phyloP scores from a whole-genome alignment of 2,329 filamentous ascomycete genomes.

The Apiospora kogelbergensis region DNA sequence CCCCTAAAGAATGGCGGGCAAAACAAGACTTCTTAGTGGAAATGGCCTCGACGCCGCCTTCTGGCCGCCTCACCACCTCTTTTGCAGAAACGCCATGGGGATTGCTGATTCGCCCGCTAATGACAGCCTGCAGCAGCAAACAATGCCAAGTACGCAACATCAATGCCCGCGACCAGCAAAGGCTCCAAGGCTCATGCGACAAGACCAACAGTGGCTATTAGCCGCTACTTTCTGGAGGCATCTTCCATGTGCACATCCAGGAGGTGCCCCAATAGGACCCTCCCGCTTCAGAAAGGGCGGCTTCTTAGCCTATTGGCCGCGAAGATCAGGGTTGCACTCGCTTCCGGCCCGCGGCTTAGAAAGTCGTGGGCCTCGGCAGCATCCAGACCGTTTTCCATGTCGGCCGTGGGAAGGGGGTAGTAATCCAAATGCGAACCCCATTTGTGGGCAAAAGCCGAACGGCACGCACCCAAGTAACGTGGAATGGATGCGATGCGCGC shows the following conservation, averaged over 20 bases:
- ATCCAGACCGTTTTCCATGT: neutral
- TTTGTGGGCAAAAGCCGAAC: neutral
- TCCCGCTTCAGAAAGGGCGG: neutral
- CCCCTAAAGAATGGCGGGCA: neutral
- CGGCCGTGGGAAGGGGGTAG: too few relatives aligned
- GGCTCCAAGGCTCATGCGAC: neutral
- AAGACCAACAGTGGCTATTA: neutral
- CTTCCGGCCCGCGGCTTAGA: constrained; percentile 8
- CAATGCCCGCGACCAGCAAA: neutral
- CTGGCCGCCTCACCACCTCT: neutral
- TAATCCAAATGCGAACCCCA: neutral
- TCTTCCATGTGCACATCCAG: neutral
- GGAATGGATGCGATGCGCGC: constrained; percentile 1
- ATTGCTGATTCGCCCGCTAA: neutral
- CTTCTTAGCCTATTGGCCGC: neutral
- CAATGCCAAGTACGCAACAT: neutral
- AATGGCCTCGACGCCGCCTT: neutral
- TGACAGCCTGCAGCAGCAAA: neutral
- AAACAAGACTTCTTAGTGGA: neutral
- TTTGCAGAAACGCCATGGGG: neutral
- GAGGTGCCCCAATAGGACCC: constrained; percentile 1
- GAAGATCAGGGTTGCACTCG: constrained; percentile 6
- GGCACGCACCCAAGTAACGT: neutral
- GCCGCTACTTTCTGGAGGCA: neutral
- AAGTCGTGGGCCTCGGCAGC: neutral